These are phyloP conservation scores for Kodamaea sagamina DNA, from an alignment of 805 yeast species.

Conservation along the genomic window DNA sequence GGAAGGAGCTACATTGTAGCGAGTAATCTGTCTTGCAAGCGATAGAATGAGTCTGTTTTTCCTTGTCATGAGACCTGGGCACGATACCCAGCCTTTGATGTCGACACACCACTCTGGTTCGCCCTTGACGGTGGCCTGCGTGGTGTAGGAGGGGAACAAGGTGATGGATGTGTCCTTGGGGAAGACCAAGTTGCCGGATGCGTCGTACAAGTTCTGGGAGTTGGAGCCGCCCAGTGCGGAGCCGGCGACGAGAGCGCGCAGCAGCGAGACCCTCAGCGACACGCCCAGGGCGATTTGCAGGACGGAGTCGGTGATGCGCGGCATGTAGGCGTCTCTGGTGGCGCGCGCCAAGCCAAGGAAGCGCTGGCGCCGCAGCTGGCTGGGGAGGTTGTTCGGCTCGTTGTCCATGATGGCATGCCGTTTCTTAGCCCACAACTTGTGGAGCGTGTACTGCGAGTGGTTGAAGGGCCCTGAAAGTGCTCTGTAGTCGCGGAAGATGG, in stretches of 20 bases:
- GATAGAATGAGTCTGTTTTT: conserved; percentile 70
- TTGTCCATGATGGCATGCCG: conserved; percentile 22
- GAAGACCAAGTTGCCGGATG: conserved; percentile 31
- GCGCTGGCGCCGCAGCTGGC: conserved; percentile 41
- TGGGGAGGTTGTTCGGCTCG: conserved; percentile 2
- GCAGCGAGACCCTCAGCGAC: conserved; percentile 24
- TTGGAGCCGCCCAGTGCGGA: conserved; percentile 9
- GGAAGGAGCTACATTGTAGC: conserved; percentile 26
- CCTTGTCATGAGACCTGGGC: conserved; percentile 70
- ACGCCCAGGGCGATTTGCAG: conserved; percentile 41
- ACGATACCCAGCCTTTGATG: conserved; percentile 70
- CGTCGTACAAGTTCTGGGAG: conserved; percentile 24
- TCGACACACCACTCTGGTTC: conserved; percentile 73
- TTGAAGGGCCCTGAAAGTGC: conserved; percentile 20
- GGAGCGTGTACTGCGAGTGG: conserved; percentile 17
- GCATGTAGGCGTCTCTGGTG: conserved; percentile 60
- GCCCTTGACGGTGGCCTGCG: conserved; percentile 41
- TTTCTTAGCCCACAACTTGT: conserved; percentile 16
- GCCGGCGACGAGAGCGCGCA: conserved; percentile 34
- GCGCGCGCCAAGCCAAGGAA: conserved; percentile 53
- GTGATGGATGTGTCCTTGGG: conserved; percentile 64
- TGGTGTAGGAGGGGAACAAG: conserved; percentile 44
- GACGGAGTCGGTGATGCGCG: conserved; percentile 49
- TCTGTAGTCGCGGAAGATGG: conserved; percentile 36
- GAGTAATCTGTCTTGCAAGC: conserved; percentile 66